Evolutionary conservation across 257 asterid genomes (phyloP), one percentile per base, ranked within the genome.

Genomic region (Nicotiana tomentosiformis): DNA sequence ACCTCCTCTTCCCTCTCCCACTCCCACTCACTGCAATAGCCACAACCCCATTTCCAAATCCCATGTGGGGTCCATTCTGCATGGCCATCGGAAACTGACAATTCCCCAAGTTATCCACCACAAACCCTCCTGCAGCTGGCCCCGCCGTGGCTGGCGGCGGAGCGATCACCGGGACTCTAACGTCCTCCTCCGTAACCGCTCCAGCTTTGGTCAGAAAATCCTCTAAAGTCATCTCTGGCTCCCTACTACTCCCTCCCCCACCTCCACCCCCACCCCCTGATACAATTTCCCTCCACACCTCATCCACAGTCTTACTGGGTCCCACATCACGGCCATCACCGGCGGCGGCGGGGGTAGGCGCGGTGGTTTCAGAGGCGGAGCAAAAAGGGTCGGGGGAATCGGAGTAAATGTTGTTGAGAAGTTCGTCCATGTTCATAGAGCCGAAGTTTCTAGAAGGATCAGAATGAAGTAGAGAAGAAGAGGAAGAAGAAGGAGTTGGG

Each of bases 391-490:
- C 80, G 10, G 80, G n/a, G 4, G 23, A 16, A 76, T 76, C 80
- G 29, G 80, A 76, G 26, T 93, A 95, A 11, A 95, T 90, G 57
- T 87, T 93, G 55, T 91, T 87, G 77, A 96, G 89, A 43, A 94
- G 82, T 17, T 96, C 99, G 16, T 96, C 99, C 96, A 96, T 91
- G 86, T 90, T 93, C 94, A 93, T 88, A 77, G 98, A 96, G 51
- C 90, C 96, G 78, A 92, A 89, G 55, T 88, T 83, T 82, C 84
- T 87, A 66, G 58, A 23, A 69, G 86, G 97, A 88, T 89, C 93
- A 68, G 95, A 68, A 66, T 86, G 90, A 81, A 84, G 90, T 81
- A 58, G 82, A 51, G 4, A 76, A 35, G 67, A 53, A 10, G 51
- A 29, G 3, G 51, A 43, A 9, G 91, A 76, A 58, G 90, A 60